These are phyloP conservation scores for Lophiostoma macrostomum DNA, from an alignment of 495 filamentous ascomycete species.

Conservation along the genomic window DNA sequence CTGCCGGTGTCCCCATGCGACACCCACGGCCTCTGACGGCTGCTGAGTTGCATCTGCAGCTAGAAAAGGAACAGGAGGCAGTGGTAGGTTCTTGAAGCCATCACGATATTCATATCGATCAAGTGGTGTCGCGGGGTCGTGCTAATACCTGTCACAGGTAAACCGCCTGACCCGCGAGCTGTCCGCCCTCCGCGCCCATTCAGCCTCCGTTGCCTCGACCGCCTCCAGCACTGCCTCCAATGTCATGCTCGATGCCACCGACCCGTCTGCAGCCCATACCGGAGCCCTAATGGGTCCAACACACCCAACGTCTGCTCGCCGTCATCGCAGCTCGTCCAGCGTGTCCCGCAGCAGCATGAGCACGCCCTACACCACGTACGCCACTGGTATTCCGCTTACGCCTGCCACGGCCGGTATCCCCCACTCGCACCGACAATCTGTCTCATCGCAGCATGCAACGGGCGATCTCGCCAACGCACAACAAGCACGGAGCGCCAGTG, in stretches of 20 bases:
- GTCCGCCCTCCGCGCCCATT: constrained; percentile 69
- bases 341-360: constrained; percentile 55
- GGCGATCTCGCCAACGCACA: constrained; percentile 16
- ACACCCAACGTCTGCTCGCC: constrained; percentile 56
- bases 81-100: constrained; percentile 75
- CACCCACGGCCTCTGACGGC: constrained; percentile 83
- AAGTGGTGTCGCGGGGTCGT: too few relatives aligned
- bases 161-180: constrained; percentile 90
- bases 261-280: constrained; percentile 43
- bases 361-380: constrained; percentile 38
- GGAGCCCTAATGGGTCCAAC: constrained; percentile 51
- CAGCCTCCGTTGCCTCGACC: constrained; percentile 77
- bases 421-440: constrained; percentile 33
- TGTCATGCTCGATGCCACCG: constrained; percentile 33
- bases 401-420: constrained; percentile 30
- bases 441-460: constrained; percentile 22
- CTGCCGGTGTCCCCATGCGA: constrained; percentile 58
- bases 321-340: constrained; percentile 64
- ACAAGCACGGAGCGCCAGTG: constrained; percentile 27
- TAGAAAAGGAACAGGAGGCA: constrained; percentile 94
- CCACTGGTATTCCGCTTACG: constrained; percentile 25
- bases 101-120: too few relatives aligned
- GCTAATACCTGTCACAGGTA: constrained; percentile 53
- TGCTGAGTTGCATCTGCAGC: constrained; percentile 77
- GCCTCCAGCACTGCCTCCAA: constrained; percentile 63